Base-by-base conservation (phyloP, 2,329 filamentous ascomycete genomes). In the Aspergillus sp. region DNA sequence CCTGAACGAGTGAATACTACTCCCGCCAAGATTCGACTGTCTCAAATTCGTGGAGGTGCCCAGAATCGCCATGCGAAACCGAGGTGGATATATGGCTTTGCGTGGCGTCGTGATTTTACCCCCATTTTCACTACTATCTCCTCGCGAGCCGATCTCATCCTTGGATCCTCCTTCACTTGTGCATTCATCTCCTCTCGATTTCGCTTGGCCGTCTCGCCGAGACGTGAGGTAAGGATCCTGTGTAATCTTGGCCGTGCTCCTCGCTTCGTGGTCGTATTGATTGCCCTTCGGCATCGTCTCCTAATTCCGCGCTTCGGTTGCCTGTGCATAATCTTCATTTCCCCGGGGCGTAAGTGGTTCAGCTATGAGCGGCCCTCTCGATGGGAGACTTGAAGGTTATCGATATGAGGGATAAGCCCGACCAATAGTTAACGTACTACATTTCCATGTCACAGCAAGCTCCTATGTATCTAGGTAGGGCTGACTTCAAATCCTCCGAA, bases 171-270 rank as follows among this genome's bases (percentile, higher is more conserved):
- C 23, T n/a, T 14, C 25, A 17, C 44, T 31, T 31, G 44, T 46
- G 19, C 44, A 17, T 46, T 33, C 17, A n/a, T 11, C 25, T 44
- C 27, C 39, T 45, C 33, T 23, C n/a, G 11, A 25, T 45, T 23
- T 14, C n/a, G 31, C 53, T 55, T 44, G 53, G 53, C 53, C 27
- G 11, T 55, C 35, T 14, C 39, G 53, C 46, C 53, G 45, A 55
- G 46, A 47, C 15, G 14, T 35, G 12, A 19, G 46, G 46, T 23
- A 11, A 48, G 46, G n/a, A 49, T 49, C 19, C 31, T 53, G 31
- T 40, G 48, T 53, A 39, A 27, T 45, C 51, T 53, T 53, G 51
- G 51, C 51, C 33, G 21, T 21, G 3, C 35, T 15, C 35, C 15
- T 37, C 35, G 45, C 27, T 31, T 31, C 27, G 27, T 31, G 9